These are phyloP conservation scores for Neurospora sp. DNA, from an alignment of 495 filamentous ascomycete genomes.

Conservation along the genomic window DNA sequence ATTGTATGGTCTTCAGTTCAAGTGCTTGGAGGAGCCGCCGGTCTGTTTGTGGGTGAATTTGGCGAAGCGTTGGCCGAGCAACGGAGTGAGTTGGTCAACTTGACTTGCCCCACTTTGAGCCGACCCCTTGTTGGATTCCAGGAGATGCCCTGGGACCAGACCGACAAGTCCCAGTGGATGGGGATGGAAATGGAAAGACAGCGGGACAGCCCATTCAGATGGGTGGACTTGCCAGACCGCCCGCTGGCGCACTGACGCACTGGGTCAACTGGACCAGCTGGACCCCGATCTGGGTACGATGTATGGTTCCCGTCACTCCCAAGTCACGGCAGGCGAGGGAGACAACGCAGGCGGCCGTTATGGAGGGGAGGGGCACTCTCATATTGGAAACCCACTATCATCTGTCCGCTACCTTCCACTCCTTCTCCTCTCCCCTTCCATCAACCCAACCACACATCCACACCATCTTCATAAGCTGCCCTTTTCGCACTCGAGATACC, in stretches of 20 bases:
- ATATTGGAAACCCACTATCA: constrained; percentile 18
- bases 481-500: background rate
- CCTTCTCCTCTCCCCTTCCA: constrained; percentile 5
- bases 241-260: background rate
- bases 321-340: constrained; percentile 1
- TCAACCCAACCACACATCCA: constrained; percentile 11
- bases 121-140: background rate
- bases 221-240: constrained; percentile 1
- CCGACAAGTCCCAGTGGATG: background rate
- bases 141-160: background rate
- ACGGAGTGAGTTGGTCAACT: background rate
- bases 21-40: background rate
- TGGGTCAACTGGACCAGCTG: background rate
- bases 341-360: constrained; percentile 8
- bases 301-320: background rate
- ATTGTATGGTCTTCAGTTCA: background rate
- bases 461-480: constrained; percentile 6
- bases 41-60: background rate
- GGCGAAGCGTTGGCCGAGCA: background rate
- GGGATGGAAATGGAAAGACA: background rate
- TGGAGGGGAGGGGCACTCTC: constrained; percentile 22
- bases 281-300: background rate
- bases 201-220: background rate
- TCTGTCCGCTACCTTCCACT: constrained; percentile 12
- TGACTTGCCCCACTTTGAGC: background rate